phyloP scores from a whole-genome alignment of 805 yeast genomes.

The Yamadazyma olivae region DNA sequence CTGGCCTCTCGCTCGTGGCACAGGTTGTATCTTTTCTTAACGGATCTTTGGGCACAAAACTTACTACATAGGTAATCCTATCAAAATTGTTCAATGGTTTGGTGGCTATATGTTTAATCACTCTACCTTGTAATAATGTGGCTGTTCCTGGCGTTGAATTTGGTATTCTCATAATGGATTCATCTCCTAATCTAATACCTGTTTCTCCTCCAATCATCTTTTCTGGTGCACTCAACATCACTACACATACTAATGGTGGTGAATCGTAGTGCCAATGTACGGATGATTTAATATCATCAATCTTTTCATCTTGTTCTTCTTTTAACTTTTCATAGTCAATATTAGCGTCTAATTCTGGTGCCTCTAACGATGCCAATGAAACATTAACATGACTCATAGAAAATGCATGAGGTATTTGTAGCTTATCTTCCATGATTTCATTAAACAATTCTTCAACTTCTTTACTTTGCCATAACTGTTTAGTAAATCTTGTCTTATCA shows the following conservation, averaged over 20 bases:
- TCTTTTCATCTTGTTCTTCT: slow-evolving; percentile 8
- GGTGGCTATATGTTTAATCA: slow-evolving; percentile 20
- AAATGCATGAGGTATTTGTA: slow-evolving; percentile 18
- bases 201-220: slow-evolving; percentile 15
- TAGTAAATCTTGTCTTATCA: slow-evolving; percentile 17
- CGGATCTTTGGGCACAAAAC: slow-evolving; percentile 40
- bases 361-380: slow-evolving; percentile 8
- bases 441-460: slow-evolving; percentile 19
- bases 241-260: slow-evolving; percentile 10
- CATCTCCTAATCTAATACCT: slow-evolving; percentile 13
- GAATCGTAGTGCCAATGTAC: slow-evolving; percentile 15
- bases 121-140: slow-evolving; percentile 20
- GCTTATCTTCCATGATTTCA: slow-evolving; percentile 18
- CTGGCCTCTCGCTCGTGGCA: slow-evolving; percentile 39
- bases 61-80: slow-evolving; percentile 41
- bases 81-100: slow-evolving; percentile 27
- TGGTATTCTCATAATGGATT: slow-evolving; percentile 12
- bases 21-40: slow-evolving; percentile 32
- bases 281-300: slow-evolving; percentile 6
- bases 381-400: slow-evolving; percentile 22
- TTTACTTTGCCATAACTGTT: slow-evolving; percentile 23
- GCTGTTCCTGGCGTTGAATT: slow-evolving; percentile 17
- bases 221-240: slow-evolving; percentile 12
- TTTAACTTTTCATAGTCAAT: slow-evolving; percentile 8
- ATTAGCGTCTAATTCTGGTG: slow-evolving; percentile 6